A percentile compares a stretch with the other conserved stretches of the same genome.
Conservation (phyloP, 345 rosid species). For the Eucalyptus viminalis region DNA sequence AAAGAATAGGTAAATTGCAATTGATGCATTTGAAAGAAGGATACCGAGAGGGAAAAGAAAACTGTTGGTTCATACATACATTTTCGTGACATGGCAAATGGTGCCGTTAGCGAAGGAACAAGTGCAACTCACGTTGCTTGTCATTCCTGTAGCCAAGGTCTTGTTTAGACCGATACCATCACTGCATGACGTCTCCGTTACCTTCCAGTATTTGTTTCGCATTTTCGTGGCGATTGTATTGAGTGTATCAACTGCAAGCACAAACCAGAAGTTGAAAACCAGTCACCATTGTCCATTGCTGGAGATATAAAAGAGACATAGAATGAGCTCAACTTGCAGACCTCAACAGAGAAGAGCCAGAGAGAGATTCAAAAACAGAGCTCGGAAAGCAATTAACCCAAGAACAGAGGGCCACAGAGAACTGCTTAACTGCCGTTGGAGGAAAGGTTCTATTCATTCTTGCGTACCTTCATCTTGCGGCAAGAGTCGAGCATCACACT, state of each 20-base stretch:
- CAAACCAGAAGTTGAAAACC: neutral
- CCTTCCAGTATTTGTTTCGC: constrained; percentile 7
- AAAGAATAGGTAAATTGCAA: neutral
- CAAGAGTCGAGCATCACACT: constrained; percentile 35
- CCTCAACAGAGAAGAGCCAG: neutral
- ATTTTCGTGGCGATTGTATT: constrained; percentile 30
- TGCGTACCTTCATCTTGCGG: constrained; percentile 47
- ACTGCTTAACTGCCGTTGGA: neutral
- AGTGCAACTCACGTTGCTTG: constrained; percentile 31
- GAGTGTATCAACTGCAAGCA: constrained; percentile 39
- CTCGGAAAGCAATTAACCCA: too few relatives aligned
- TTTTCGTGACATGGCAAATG: constrained; percentile 41
- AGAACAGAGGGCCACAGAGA: too few relatives aligned
- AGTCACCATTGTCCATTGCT: neutral
- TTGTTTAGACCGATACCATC: constrained; percentile 16
- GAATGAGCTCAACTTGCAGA: neutral
- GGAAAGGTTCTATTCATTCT: neutral
- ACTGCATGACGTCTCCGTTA: constrained; percentile 29
- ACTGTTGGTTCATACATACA: constrained; percentile 14
- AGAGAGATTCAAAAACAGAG: neutral
- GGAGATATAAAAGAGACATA: neutral
- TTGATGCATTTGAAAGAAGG: neutral
- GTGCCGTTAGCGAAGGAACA: constrained; percentile 17
- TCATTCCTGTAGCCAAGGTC: neutral
- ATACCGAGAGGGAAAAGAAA: neutral